Conservation (phyloP, 2,329 filamentous ascomycete species). For the Madurella mycetomatis region DNA sequence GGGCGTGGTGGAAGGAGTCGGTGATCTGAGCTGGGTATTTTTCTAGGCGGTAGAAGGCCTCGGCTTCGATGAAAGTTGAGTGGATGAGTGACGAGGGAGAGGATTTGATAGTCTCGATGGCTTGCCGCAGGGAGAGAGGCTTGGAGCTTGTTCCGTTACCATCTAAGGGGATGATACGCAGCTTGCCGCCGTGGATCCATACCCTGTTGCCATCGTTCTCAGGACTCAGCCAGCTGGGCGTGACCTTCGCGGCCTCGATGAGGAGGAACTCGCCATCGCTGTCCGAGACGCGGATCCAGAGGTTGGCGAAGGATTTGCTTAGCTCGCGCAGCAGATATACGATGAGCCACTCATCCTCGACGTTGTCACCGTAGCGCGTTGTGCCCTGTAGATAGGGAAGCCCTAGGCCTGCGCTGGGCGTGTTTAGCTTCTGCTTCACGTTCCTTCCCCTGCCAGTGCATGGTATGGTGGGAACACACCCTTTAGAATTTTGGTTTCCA, state of each 20-base stretch:
- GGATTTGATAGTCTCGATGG: conserved; percentile 55
- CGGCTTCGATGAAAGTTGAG: conserved; percentile 71
- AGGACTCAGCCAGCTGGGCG: conserved; percentile 88
- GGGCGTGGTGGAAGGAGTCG: conserved; percentile 70
- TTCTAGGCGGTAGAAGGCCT: conserved; percentile 83
- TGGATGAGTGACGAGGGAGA: conserved; percentile 59
- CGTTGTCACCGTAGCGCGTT: conserved; percentile 87
- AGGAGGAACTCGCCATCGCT: conserved; percentile 93
- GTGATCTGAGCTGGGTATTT: conserved; percentile 76
- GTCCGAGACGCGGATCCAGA: conserved; percentile 82
- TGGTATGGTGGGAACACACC: conserved; percentile 40
- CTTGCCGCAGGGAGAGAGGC: conserved; percentile 58
- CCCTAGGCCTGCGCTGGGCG: conserved; percentile 33
- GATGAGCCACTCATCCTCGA: conserved; percentile 96
- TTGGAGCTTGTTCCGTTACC: conserved; percentile 34
- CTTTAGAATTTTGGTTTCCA: conserved; percentile 58
- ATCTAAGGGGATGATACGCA: conserved; percentile 65
- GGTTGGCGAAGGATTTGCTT: conserved; percentile 63
- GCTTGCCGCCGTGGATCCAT: conserved; percentile 77
- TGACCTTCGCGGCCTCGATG: conserved; percentile 82
- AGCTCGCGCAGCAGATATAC: conserved; percentile 84
- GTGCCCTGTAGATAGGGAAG: conserved; percentile 65
- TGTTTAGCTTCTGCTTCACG: background rate
- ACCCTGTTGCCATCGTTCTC: conserved; percentile 83
- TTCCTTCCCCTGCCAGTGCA: no score